A percentile compares a stretch with the other conserved stretches of the same genome.
Evolutionary conservation across 306 rosid genomes (phyloP).

Genomic region (Comarum palustre): DNA sequence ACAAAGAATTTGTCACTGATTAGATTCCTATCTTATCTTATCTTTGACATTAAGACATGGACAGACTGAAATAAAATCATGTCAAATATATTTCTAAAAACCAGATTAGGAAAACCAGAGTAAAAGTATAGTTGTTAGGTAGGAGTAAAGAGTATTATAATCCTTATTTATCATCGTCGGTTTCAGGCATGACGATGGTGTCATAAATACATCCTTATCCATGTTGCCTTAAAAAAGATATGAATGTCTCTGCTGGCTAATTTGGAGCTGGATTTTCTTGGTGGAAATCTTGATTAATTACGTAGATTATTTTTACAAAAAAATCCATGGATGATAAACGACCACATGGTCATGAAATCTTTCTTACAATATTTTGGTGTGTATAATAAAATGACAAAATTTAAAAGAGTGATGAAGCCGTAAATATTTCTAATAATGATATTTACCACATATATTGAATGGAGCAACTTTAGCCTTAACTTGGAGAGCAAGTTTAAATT

Average conservation of each 20-base stretch:
- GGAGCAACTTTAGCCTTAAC: too few species aligned
- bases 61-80: background rate
- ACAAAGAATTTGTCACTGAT: background rate
- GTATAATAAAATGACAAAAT: too few species aligned
- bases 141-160: background rate
- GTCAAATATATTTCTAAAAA: background rate
- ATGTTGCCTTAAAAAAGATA: background rate
- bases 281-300: background rate
- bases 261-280: background rate
- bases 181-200: background rate
- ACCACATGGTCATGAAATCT: background rate
- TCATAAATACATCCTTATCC: slow-evolving; percentile 14
- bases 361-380: too few species aligned
- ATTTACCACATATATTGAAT: too few species aligned
- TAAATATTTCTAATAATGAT: too few species aligned
- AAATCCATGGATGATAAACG: background rate
- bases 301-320: background rate
- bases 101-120: background rate
- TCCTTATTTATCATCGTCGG: background rate
- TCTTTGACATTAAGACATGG: background rate
- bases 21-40: background rate
- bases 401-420: too few species aligned
- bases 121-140: background rate
- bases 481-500: too few species aligned
- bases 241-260: background rate